Conservation (phyloP, 139 green algal species). For the Volvox reticuliferus region DNA sequence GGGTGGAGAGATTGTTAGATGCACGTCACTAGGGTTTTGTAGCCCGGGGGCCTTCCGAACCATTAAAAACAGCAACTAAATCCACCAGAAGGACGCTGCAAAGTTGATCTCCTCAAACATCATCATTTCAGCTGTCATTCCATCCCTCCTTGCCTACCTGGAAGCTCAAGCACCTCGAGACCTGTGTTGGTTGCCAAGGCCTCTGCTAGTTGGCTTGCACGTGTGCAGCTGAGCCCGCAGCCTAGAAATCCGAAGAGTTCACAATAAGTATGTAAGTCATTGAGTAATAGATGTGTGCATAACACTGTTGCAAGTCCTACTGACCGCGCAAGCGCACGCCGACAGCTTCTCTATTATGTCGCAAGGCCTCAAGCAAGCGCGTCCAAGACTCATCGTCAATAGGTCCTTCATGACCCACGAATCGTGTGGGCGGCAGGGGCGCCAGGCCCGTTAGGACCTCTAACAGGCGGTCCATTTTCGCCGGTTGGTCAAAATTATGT, state of each 20-base stretch:
- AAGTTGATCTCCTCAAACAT: too few species aligned
- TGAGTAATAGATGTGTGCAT: neutral
- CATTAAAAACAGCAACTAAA: too few species aligned
- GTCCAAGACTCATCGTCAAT: neutral
- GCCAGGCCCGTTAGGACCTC: neutral
- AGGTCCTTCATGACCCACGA: neutral
- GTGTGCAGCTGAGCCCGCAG: neutral
- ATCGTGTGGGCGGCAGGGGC: neutral
- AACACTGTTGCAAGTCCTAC: neutral
- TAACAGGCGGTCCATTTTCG: constrained; percentile 2
- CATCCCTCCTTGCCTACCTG: neutral
- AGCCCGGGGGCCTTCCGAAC: too few species aligned
- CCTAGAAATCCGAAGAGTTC: neutral
- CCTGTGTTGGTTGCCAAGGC: neutral
- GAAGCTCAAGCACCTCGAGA: constrained; percentile 21
- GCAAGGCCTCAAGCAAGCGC: neutral
- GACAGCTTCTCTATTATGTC: neutral
- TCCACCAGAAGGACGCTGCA: too few species aligned
- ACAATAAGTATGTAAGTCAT: neutral
- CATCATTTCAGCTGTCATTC: too few species aligned
- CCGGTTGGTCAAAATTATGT: constrained; percentile 18
- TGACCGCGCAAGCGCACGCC: neutral
- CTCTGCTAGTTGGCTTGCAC: constrained; percentile 11
- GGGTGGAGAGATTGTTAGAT: too few species aligned
- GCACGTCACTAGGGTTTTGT: too few species aligned